A percentile compares a stretch with the other conserved stretches of the same genome.
Evolutionary conservation across 78 protist genomes (phyloP).

Genomic region (Bigelowiella natans): DNA sequence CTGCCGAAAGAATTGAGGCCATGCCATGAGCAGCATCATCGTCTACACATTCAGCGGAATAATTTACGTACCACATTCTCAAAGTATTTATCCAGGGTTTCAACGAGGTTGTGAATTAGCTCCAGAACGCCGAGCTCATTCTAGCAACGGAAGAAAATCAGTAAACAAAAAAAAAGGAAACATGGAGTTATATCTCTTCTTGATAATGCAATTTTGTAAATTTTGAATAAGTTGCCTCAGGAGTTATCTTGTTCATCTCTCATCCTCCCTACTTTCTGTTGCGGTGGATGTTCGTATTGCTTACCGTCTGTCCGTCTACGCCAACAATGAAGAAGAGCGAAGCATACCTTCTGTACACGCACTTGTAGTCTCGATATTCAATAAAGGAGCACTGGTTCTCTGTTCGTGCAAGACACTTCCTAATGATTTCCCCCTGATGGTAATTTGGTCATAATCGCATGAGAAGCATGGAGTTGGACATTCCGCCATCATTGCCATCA

Average conservation of each 20-base stretch:
- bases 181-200: too few relatives aligned
- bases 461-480: background rate
- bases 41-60: background rate
- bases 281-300: too few relatives aligned
- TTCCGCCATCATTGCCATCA: background rate
- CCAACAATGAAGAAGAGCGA: conserved; percentile 90
- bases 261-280: too few relatives aligned
- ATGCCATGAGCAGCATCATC: background rate
- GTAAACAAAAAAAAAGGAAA: too few relatives aligned
- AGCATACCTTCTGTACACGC: conserved; percentile 81
- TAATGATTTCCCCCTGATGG: conserved; percentile 72
- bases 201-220: too few relatives aligned
- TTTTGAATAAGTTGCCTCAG: too few relatives aligned
- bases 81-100: conserved; percentile 78
- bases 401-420: conserved; percentile 71
- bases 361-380: conserved; percentile 59
- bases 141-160: background rate
- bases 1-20: background rate
- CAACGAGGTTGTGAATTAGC: conserved; percentile 80
- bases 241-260: too few relatives aligned
- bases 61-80: conserved; percentile 47
- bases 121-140: conserved; percentile 85
- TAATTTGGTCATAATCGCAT: too few relatives aligned
- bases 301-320: conserved; percentile 36
- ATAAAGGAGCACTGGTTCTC: conserved; percentile 77